Evolutionary conservation across 805 yeast genomes (phyloP).

Genomic region (Blastobotrys parvus): DNA sequence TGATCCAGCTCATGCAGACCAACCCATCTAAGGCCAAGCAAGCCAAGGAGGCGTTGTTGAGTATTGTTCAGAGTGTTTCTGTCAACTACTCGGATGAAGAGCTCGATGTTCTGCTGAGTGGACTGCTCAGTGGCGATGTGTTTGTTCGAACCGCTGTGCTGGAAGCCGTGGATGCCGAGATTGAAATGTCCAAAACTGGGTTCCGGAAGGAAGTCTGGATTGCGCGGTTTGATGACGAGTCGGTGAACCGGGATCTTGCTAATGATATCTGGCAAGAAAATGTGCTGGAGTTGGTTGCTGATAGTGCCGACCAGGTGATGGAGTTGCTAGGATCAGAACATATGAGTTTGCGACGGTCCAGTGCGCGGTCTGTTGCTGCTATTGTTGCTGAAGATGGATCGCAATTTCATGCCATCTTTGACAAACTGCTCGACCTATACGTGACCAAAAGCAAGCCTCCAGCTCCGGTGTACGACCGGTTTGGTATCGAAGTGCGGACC

Average conservation of each 20-base stretch:
- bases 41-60: conserved; percentile 74
- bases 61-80: conserved; percentile 71
- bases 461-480: conserved; percentile 67
- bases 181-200: too few relatives aligned
- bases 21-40: conserved; percentile 71
- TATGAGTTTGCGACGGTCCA: conserved; percentile 62
- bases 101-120: conserved; percentile 46
- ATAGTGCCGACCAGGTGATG: conserved; percentile 37
- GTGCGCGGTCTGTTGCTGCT: conserved; percentile 57
- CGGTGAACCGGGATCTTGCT: conserved; percentile 55
- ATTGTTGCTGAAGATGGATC: conserved; percentile 16
- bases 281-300: conserved; percentile 39
- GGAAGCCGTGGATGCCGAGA: conserved; percentile 79
- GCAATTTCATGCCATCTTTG: conserved; percentile 31
- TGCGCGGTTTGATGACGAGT: conserved; percentile 65
- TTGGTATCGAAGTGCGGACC: conserved; percentile 63
- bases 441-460: conserved; percentile 59
- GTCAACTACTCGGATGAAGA: conserved; percentile 51
- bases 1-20: conserved; percentile 54
- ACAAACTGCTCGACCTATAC: conserved; percentile 47
- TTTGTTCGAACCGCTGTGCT: conserved; percentile 74
- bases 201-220: conserved; percentile 69
- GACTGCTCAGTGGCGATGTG: conserved; percentile 49
- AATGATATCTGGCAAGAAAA: conserved; percentile 81
- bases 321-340: conserved; percentile 44